Conservation (phyloP, 371 early-diverging fungal species). For the Basidiobolus meristosporus region DNA sequence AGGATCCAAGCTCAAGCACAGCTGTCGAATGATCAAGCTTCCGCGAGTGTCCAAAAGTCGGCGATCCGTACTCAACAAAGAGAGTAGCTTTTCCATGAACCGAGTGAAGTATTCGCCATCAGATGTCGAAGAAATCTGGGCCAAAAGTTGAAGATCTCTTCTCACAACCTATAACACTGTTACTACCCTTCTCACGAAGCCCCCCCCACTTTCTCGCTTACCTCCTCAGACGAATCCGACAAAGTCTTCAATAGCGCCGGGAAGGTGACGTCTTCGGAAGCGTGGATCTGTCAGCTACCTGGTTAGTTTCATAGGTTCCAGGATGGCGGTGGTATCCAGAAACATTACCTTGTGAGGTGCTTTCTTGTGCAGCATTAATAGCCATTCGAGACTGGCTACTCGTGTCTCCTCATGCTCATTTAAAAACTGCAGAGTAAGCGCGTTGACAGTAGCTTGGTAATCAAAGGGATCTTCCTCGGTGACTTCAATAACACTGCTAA, state of each 20-base stretch:
- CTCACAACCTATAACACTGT: slow-evolving; percentile 36
- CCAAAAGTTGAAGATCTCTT: slow-evolving; percentile 72
- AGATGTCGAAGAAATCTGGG: slow-evolving; percentile 70
- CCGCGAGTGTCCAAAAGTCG: slow-evolving; percentile 66
- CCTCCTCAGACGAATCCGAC: slow-evolving; percentile 77
- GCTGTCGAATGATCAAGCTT: slow-evolving; percentile 68
- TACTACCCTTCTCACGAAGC: background rate
- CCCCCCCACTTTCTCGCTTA: slow-evolving; percentile 3
- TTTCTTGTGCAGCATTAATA: slow-evolving; percentile 77
- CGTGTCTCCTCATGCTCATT: slow-evolving; percentile 77
- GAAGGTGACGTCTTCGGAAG: slow-evolving; percentile 61
- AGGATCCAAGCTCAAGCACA: slow-evolving; percentile 67
- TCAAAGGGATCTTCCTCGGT: slow-evolving; percentile 36
- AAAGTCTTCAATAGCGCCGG: slow-evolving; percentile 65
- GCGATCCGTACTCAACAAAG: slow-evolving; percentile 74
- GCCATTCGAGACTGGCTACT: slow-evolving; percentile 75
- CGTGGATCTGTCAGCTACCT: slow-evolving; percentile 19
- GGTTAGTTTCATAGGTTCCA: background rate
- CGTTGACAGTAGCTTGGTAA: slow-evolving; percentile 49
- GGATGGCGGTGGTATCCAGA: background rate
- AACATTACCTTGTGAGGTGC: slow-evolving; percentile 40
- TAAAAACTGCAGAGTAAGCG: slow-evolving; percentile 50
- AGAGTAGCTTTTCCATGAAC: slow-evolving; percentile 60
- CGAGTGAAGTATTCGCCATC: slow-evolving; percentile 56
- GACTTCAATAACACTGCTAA: too few species aligned